A percentile compares a stretch with the other conserved stretches of the same genome.
These are phyloP conservation scores for Pseudozyma flocculosa DNA, from an alignment of 1,284 basidiomycete species.

Conservation along the genomic window DNA sequence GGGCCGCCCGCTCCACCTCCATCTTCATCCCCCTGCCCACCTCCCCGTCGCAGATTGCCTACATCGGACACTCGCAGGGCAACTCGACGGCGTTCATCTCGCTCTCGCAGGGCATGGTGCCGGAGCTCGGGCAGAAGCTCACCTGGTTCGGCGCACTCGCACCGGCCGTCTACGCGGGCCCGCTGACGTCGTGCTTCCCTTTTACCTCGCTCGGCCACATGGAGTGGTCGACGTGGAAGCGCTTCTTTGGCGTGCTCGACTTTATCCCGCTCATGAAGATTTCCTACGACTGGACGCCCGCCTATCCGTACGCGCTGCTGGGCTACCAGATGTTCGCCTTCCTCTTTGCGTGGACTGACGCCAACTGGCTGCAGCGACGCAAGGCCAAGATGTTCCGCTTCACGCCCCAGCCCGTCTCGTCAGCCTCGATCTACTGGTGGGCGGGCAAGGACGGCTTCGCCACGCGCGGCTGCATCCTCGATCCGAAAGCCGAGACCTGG, in stretches of 20 bases:
- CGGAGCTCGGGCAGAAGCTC: slow-evolving; percentile 64
- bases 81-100: slow-evolving; percentile 61
- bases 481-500: slow-evolving; percentile 61
- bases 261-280: slow-evolving; percentile 67
- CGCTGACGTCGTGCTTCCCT: slow-evolving; percentile 66
- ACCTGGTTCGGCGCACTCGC: slow-evolving; percentile 67
- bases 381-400: slow-evolving; percentile 70
- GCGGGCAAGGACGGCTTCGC: slow-evolving; percentile 67
- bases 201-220: slow-evolving; percentile 58
- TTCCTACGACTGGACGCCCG: slow-evolving; percentile 65
- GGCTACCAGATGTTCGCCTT: slow-evolving; percentile 66
- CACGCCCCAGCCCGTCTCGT: slow-evolving; percentile 66
- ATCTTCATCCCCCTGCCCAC: too few relatives aligned
- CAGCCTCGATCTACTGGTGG: slow-evolving; percentile 65
- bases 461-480: slow-evolving; percentile 65
- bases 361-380: slow-evolving; percentile 64
- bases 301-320: slow-evolving; percentile 58
- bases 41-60: slow-evolving; percentile 54
- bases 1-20: too few relatives aligned
- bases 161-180: slow-evolving; percentile 67
- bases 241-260: slow-evolving; percentile 66
- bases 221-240: slow-evolving; percentile 65
- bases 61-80: slow-evolving; percentile 66
- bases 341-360: slow-evolving; percentile 67
- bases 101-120: slow-evolving; percentile 64